Evolutionary conservation across 2,329 filamentous ascomycete species (phyloP), one percentile per base, ranked within the genome.

Genomic region (Corniculantispora saksenae): DNA sequence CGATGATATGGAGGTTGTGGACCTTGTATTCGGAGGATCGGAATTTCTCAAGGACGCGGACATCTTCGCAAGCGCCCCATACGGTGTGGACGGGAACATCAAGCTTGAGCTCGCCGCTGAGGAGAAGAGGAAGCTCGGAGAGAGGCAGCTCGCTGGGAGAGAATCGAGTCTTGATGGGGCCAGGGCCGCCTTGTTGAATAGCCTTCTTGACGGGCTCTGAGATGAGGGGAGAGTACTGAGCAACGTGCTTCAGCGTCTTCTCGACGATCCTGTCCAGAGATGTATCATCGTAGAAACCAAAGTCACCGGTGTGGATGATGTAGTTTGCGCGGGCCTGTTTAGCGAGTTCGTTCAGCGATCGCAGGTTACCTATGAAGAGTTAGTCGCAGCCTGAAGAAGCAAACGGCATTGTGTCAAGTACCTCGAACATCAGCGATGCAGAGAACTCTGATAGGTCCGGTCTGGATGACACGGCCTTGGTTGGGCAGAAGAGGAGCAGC

Each of bases 51-150:
- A 99, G 80, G 32, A 99, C 95, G 65, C 95, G 90, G 23, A 99
- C 95, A 84, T 99, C 95, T 80, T 99, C 95, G 75, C 95, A 99
- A 56, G 95, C 95, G 76, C 95, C 95, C 95, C 95, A 99, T 45
- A 99, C 95, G 48, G 95, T 99, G 81, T 97, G 98, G 64, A 99
- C 95, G 0, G 95, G 95, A 65, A 99, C 91, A 67, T 99, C 94
- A 65, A 99, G 89, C 75, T 93, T 97, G 74, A 96, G 85, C 70
- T 91, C 91, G 77, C 94, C 94, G 79, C 88, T 91, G 69, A 99
- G 86, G 72, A 99, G 93, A 72, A 92, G 87, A 27, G 94, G 87
- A 43, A 99, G 88, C 81, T 99, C 94, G 65, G 95, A 99, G 61
- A 99, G 89, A 65, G 93, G 93, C 32, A 97, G 88, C 69, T 96